Evolutionary conservation across 2,329 filamentous ascomycete species (phyloP), one percentile per base, ranked within the genome.

Genomic region (Zalaria sp.): DNA sequence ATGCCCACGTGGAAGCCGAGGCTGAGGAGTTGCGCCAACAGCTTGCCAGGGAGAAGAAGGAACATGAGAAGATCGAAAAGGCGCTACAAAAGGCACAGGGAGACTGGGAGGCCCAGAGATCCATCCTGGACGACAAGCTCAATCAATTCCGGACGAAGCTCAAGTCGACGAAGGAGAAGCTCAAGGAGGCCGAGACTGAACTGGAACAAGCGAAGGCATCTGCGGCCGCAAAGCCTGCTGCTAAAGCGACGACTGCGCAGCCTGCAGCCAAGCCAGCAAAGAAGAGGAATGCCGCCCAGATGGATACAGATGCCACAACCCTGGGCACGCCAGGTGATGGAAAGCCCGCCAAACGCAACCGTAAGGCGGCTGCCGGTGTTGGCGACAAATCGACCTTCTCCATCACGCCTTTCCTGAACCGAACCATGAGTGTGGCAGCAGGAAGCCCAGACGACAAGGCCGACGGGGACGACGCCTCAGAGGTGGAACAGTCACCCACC

Each of bases 311-410:
- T 47, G 60, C 59, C 26, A 66, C 63, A 5, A 64, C 57, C 34
- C 54, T 71, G 4, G 68, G 68, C 34, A 71, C 68, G 4, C 68
- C 68, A 35, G 67, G 67, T 40, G 62, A 68, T 49, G 29, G 29
- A 32, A 53, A 63, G 56, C 59, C 61, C 26, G 58, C 60, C 31
- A 70, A 70, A 56, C 64, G 68, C 47, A 58, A 60, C 28, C 62
- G 59, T 44, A 65, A 68, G 46, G 58, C 56, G 8, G 73, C 77
- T 18, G 72, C 75, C 32, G 71, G 74, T 1, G 67, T 83, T 4
- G 86, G 83, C 27, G 85, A 93, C 55, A 95, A 94, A 60, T 95
- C 88, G 0, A 79, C 74, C 3, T 95, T 96, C 60, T 94, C 87
- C 3, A 86, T 95, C 48, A 96, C 89, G 0, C 89, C 89, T 0